Conservation (phyloP, 2,329 filamentous ascomycete species). For the Alternaria viburni region DNA sequence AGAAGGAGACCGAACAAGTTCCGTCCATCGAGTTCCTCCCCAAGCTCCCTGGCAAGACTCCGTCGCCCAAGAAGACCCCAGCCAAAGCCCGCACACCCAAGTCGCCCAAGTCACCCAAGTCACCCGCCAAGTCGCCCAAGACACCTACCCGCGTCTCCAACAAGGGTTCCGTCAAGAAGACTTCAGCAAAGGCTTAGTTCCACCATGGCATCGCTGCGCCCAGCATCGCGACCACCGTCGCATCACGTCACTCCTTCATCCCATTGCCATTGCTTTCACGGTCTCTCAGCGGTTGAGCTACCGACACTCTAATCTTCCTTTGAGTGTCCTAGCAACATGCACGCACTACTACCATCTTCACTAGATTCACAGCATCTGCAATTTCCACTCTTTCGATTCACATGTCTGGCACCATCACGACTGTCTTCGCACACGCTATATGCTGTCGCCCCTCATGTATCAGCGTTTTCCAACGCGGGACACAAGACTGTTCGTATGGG, state of each 20-base stretch:
- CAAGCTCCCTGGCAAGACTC: constrained; percentile 23
- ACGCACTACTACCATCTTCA: background rate
- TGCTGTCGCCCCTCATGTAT: background rate
- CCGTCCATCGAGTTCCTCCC: constrained; percentile 43
- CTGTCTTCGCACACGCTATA: background rate
- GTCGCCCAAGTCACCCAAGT: constrained; percentile 13
- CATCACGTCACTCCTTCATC: background rate
- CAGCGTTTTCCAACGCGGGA: background rate
- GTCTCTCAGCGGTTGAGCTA: background rate
- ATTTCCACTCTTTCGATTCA: background rate
- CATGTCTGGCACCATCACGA: background rate
- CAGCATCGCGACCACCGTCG: background rate
- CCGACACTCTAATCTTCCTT: background rate
- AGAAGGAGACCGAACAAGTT: constrained; percentile 32
- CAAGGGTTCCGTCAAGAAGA: constrained; percentile 37
- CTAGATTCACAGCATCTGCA: background rate
- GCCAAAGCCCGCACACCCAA: constrained; percentile 14
- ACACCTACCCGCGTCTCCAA: constrained; percentile 22
- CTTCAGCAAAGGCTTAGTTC: constrained; percentile 15
- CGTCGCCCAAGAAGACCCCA: constrained; percentile 15
- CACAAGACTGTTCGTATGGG: background rate
- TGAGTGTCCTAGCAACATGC: background rate
- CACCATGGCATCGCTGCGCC: background rate
- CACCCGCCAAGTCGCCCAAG: constrained; percentile 13
- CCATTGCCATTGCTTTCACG: background rate